These are phyloP conservation scores for Neurospora sublineolata DNA, from an alignment of 495 filamentous ascomycete species.

Conservation along the genomic window DNA sequence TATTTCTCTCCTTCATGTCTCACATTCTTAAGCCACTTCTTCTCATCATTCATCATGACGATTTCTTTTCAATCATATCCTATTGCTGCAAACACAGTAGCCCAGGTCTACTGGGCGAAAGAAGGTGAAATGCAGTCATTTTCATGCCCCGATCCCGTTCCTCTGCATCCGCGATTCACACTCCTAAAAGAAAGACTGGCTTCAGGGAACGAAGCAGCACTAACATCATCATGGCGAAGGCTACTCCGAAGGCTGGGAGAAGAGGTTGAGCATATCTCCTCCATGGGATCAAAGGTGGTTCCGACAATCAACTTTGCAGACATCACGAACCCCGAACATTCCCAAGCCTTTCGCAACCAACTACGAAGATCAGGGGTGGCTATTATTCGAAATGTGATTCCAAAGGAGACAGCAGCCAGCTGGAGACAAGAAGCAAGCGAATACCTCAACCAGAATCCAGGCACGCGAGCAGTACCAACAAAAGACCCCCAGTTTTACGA, in stretches of 20 bases:
- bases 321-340: slow-evolving; percentile 33
- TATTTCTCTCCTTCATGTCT: neutral
- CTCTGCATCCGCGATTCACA: slow-evolving; percentile 58
- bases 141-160: slow-evolving; percentile 25
- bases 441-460: slow-evolving; percentile 47
- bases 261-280: slow-evolving; percentile 40
- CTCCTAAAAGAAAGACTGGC: slow-evolving; percentile 55
- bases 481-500: slow-evolving; percentile 57
- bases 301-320: slow-evolving; percentile 52
- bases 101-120: neutral
- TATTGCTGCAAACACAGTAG: slow-evolving; percentile 2
- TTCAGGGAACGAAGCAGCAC: slow-evolving; percentile 40
- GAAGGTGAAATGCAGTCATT: slow-evolving; percentile 8
- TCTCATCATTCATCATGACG: slow-evolving; percentile 7
- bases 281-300: slow-evolving; percentile 32
- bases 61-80: slow-evolving; percentile 8
- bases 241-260: slow-evolving; percentile 45
- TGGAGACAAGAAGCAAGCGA: slow-evolving; percentile 42
- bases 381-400: slow-evolving; percentile 49
- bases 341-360: slow-evolving; percentile 31
- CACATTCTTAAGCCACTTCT: slow-evolving; percentile 2
- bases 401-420: slow-evolving; percentile 37
- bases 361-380: slow-evolving; percentile 50
- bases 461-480: slow-evolving; percentile 25
- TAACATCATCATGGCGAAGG: slow-evolving; percentile 50